These are phyloP conservation scores for Camellia japonica DNA, from an alignment of 148 eudicot species.

Conservation along the genomic window DNA sequence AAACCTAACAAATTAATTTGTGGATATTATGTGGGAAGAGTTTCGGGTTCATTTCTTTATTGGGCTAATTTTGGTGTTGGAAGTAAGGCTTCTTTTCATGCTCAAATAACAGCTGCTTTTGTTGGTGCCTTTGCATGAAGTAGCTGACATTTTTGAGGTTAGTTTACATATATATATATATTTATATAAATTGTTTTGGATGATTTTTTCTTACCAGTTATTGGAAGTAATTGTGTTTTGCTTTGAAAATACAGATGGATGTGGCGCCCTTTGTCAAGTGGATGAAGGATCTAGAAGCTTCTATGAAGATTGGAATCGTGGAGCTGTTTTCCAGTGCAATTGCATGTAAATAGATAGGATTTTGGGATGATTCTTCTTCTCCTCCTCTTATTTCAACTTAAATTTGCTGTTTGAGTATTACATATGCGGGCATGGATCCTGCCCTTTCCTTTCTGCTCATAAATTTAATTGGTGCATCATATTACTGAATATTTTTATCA, in stretches of 20 bases:
- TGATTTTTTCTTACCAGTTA: slow-evolving; percentile 11
- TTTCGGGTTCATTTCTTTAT: slow-evolving; percentile 14
- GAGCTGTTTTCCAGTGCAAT: slow-evolving; percentile 8
- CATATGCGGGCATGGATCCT: background rate
- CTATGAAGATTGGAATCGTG: slow-evolving; percentile 4
- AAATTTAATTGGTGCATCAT: slow-evolving; percentile 1
- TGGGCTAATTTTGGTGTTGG: slow-evolving; percentile 23
- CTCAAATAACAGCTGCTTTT: slow-evolving; percentile 4
- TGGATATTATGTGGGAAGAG: slow-evolving; percentile 9
- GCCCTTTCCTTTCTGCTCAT: background rate
- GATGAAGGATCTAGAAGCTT: slow-evolving; percentile 4
- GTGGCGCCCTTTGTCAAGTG: background rate
- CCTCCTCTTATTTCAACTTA: background rate
- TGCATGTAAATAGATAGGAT: slow-evolving; percentile 18
- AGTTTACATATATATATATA: background rate
- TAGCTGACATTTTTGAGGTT: slow-evolving; percentile 13
- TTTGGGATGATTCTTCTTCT: background rate
- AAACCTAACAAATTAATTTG: slow-evolving; percentile 14
- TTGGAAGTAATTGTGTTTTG: background rate
- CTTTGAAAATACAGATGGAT: background rate
- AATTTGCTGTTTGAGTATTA: background rate
- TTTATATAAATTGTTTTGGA: slow-evolving; percentile 21
- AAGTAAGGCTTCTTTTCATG: background rate
- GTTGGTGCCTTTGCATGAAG: slow-evolving; percentile 7
- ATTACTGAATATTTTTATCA: background rate